Evolutionary conservation across 2,329 filamentous ascomycete genomes (phyloP), one percentile per base, ranked within the genome.

Genomic region (Colletotrichum melonis): DNA sequence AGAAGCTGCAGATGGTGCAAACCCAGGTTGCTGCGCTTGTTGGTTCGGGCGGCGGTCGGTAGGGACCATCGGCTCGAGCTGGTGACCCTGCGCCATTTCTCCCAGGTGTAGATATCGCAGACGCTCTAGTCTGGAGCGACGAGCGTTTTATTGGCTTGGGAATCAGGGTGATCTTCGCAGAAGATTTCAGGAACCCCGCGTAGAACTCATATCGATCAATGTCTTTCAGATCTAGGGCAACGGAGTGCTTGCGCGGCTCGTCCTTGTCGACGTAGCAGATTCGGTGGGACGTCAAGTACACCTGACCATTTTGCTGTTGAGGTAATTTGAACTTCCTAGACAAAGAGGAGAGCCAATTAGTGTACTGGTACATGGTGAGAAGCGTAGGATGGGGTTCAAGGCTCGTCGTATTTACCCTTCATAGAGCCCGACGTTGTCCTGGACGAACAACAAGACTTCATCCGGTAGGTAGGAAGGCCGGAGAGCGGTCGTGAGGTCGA

Each of bases 391-490:
- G 54, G 14, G 14, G 1, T 35, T 12, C 30, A 16, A 5, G 38
- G 1, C 19, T 35, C 1, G 3, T 32, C n/a, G 22, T 49, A 22
- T 49, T 65, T 88, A 97, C 95, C 97, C 97, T 88, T 98, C 95
- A 86, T 99, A 99, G 75, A 99, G 88, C 77, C 97, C 97, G 79
- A 99, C 95, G 82, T 95, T 95, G 88, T 98, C 95, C 86, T 98
- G 96, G 72, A 99, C 96, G 85, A 98, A 98, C 73, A 99, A 89
- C 67, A 98, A 88, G 78, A 94, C 93, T 89, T 99, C 97, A 88
- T 98, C 97, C 80, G 95, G 93, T 77, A 97, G 90, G 82, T 98
- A 93, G 74, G 93, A 93, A 79, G 97, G 97, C 88, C 97, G 94
- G 81, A 98, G 90, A 81, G 97, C 97, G 86, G 96, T 98, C 72